Evolutionary conservation across 306 rosid species (phyloP), one percentile per base, ranked within the genome.

Genomic region (Quercus bicolor): DNA sequence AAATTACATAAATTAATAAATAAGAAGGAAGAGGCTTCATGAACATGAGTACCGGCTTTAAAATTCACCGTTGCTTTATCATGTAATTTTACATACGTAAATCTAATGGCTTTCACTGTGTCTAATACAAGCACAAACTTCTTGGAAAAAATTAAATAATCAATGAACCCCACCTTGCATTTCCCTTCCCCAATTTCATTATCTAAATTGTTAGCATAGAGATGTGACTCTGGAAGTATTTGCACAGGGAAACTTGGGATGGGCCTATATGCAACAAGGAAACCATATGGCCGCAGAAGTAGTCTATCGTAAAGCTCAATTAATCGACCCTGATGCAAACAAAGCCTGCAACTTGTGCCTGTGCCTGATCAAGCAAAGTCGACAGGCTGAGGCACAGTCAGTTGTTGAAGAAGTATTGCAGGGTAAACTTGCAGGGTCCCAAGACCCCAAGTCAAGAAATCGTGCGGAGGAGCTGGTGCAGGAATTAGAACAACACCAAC

Each of bases 231-330:
- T 34, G 72, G 72, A 21, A 7, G 56, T 37, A 8, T 45, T 45
- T 77, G 29, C 26, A 72, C 86, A 94, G 97, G 98, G 97, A 29
- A 94, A 94, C 83, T 82, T 94, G 80, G 98, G 98, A 5, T 94
- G 98, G 98, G 97, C 98, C 2, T 94, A 92, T 78, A 94, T 94
- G 98, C 97, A 92, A 55, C 89, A 91, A 73, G 76, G 64, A 48
- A 89, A 90, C 82, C 86, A 88, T 69, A 52, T 81, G 83, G 84
- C 88, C 72, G 97, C 97, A 1, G 98, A 94, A 78, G 97, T 77
- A 0, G 96, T 92, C 6, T 88, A 91, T 68, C 81, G 78, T 3
- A 95, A 95, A 60, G 98, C 98, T 2, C 98, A 95, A 71, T 80
- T 84, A 84, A 85, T 95, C 40, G 97, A 92, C 45, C 90, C 94